Evolutionary conservation across 1,284 basidiomycete genomes (phyloP).

Genomic region (Neolentinus lepideus): DNA sequence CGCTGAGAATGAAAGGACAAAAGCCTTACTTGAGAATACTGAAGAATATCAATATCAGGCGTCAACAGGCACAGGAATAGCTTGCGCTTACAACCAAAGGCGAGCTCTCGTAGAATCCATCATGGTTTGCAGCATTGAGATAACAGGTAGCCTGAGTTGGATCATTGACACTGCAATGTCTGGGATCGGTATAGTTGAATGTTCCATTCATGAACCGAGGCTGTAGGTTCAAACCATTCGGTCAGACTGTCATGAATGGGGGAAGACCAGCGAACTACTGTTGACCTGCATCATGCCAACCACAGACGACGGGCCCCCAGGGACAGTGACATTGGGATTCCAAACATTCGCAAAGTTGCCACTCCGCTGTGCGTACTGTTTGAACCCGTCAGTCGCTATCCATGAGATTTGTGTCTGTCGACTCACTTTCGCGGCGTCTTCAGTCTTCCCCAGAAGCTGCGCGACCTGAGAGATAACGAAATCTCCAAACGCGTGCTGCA

Average conservation of each 20-base stretch:
- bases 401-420: not conserved
- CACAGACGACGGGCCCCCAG: constrained; percentile 31
- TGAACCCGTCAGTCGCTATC: not conserved
- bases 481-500: constrained; percentile 53
- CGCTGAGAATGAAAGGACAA: not conserved
- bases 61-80: not conserved
- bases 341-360: constrained; percentile 54
- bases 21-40: constrained; percentile 41
- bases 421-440: constrained; percentile 40
- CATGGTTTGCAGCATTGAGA: constrained; percentile 45
- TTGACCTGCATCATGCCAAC: constrained; percentile 47
- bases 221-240: constrained; percentile 19
- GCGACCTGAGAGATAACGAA: constrained; percentile 61
- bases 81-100: constrained; percentile 44
- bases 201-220: constrained; percentile 52
- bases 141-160: constrained; percentile 51
- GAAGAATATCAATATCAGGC: not conserved
- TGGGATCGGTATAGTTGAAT: constrained; percentile 58
- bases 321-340: constrained; percentile 49
- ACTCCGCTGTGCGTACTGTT: constrained; percentile 45
- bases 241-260: not conserved
- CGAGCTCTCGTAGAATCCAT: constrained; percentile 62
- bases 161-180: constrained; percentile 60
- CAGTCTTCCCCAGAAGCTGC: constrained; percentile 37
- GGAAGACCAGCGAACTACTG: no score